These are phyloP conservation scores for Sanghuangporus weigelae DNA, from an alignment of 1,284 basidiomycete genomes.

Conservation along the genomic window DNA sequence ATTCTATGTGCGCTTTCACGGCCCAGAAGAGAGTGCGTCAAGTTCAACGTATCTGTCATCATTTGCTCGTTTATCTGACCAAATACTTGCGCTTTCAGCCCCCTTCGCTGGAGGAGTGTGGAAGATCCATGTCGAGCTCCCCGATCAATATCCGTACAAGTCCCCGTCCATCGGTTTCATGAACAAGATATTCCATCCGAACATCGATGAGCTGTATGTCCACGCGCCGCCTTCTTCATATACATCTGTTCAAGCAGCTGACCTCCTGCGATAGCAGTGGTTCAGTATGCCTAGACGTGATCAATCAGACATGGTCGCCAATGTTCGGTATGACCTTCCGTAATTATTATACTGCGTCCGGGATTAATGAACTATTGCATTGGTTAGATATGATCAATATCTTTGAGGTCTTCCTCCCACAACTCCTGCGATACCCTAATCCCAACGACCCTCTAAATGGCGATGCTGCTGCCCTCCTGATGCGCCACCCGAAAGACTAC, in stretches of 20 bases:
- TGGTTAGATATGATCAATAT: conserved; percentile 95
- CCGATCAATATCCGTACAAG: conserved; percentile 98
- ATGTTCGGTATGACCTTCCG: conserved; percentile 79
- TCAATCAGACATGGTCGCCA: conserved; percentile 99
- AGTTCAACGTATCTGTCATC: neutral
- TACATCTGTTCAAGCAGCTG: conserved; percentile 7
- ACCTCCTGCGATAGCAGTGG: conserved; percentile 60
- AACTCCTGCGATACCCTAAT: conserved; percentile 95
- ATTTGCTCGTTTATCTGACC: conserved; percentile 2
- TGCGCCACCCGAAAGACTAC: conserved; percentile 96
- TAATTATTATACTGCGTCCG: neutral
- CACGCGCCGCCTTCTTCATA: neutral
- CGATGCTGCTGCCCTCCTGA: conserved; percentile 92
- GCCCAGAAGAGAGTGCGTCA: conserved; percentile 86
- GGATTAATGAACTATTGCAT: conserved; percentile 12
- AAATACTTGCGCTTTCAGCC: conserved; percentile 44
- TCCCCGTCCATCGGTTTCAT: conserved; percentile 99
- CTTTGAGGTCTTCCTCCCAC: conserved; percentile 97
- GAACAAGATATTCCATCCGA: conserved; percentile 99
- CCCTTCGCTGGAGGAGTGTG: conserved; percentile 95
- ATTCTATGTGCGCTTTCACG: conserved; percentile 95
- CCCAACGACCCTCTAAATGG: conserved; percentile 97
- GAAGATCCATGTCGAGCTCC: conserved; percentile 99
- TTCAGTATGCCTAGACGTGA: conserved; percentile 94
- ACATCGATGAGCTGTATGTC: conserved; percentile 90